Percentiles rank a stretch among this genome's conserved stretches.
Conservation (phyloP, 2,329 filamentous ascomycete species). For the Rutstroemia sp. region DNA sequence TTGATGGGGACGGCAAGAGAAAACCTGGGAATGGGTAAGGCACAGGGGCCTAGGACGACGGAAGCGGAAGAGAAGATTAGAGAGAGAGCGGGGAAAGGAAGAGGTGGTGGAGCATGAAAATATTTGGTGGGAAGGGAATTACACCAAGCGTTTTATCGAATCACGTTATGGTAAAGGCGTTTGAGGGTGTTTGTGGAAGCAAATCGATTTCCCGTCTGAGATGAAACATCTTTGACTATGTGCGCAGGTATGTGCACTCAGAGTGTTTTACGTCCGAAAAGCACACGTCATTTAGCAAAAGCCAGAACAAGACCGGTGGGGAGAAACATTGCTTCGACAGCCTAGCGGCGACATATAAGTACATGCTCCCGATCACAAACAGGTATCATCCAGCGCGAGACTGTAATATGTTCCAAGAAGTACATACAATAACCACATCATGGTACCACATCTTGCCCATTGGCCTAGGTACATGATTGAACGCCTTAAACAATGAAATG, state of each 20-base stretch:
- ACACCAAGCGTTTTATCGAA: too few relatives aligned
- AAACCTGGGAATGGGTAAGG: constrained; percentile 13
- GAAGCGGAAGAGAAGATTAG: constrained; percentile 22
- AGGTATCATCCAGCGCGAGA: constrained; percentile 11
- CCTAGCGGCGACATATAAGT: constrained; percentile 14
- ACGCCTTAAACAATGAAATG: constrained; percentile 16
- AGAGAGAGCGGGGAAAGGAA: constrained; percentile 18
- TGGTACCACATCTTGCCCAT: not conserved
- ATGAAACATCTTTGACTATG: not conserved
- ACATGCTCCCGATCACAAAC: constrained; percentile 8
- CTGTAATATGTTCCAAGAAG: constrained; percentile 10
- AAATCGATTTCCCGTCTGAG: not conserved
- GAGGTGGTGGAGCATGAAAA: not conserved
- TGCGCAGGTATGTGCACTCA: not conserved
- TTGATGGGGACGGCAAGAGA: constrained; percentile 19
- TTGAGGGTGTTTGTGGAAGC: not conserved
- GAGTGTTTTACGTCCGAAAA: not conserved
- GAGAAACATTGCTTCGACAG: constrained; percentile 1
- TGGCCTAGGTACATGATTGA: constrained; percentile 9
- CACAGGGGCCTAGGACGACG: constrained; percentile 1
- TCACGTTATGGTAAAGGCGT: not conserved
- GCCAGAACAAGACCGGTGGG: not conserved
- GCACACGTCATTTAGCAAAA: not conserved
- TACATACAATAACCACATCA: constrained; percentile 2
- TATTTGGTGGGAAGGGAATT: not conserved